Percentiles rank a stretch among this genome's conserved stretches.
phyloP scores from a whole-genome alignment of 2,329 filamentous ascomycete species.

The Aspergillus texensis region DNA sequence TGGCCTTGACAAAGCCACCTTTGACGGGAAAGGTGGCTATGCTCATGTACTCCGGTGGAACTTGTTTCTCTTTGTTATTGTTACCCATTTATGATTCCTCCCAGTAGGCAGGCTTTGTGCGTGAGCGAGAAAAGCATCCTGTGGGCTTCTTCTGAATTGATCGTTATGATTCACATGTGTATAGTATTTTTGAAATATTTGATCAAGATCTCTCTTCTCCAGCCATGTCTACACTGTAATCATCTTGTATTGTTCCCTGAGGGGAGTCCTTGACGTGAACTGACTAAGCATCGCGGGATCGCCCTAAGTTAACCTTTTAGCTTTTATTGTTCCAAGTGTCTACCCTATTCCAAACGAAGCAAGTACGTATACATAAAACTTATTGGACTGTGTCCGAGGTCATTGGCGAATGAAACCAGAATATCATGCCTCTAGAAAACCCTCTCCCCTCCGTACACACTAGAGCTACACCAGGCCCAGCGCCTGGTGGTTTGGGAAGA shows the following conservation, averaged over 20 bases:
- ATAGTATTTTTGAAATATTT: neutral
- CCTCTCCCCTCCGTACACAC: slow-evolving; percentile 11
- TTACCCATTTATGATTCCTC: slow-evolving; percentile 15
- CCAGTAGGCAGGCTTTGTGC: slow-evolving; percentile 30
- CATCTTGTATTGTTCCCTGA: neutral
- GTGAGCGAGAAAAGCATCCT: slow-evolving; percentile 35
- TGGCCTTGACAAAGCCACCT: slow-evolving; percentile 17
- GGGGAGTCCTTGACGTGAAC: neutral
- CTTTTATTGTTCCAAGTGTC: no score
- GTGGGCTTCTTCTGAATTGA: slow-evolving; percentile 16
- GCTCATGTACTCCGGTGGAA: slow-evolving; percentile 17
- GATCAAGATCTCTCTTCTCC: neutral
- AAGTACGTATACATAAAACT: neutral
- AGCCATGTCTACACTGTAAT: neutral
- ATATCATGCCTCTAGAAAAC: slow-evolving; percentile 1
- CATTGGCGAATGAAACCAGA: neutral
- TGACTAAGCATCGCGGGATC: slow-evolving; percentile 1
- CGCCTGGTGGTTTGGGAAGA: slow-evolving; percentile 45
- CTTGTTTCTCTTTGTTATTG: slow-evolving; percentile 16
- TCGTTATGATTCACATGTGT: slow-evolving; percentile 15
- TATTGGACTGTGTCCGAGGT: neutral
- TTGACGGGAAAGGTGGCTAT: slow-evolving; percentile 10
- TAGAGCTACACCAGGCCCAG: slow-evolving; percentile 27
- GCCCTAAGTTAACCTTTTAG: neutral
- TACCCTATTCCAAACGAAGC: no score